phyloP scores from a whole-genome alignment of 306 rosid genomes.

The cucumber (Cucumis sativus) region DNA sequence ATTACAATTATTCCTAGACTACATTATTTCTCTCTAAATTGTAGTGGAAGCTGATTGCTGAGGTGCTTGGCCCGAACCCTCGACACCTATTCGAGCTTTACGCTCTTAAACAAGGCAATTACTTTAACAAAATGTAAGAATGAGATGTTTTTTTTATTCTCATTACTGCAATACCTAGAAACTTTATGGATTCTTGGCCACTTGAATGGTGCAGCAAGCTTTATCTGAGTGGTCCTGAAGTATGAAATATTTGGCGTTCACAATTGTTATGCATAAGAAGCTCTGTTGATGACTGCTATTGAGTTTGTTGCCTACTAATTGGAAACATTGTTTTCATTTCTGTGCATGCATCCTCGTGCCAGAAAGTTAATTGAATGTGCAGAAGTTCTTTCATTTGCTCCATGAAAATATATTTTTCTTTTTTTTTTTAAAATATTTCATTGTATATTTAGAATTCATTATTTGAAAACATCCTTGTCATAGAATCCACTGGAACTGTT shows the following conservation, averaged over 20 bases:
- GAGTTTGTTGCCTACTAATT: neutral
- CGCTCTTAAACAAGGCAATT: conserved; percentile 68
- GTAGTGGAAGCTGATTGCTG: conserved; percentile 75
- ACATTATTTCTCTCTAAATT: conserved; percentile 12
- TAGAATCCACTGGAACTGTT: neutral
- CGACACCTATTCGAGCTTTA: conserved; percentile 85
- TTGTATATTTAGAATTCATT: neutral
- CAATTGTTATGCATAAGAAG: neutral
- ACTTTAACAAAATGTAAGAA: conserved; percentile 48
- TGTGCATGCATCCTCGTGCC: neutral
- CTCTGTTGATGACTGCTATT: neutral
- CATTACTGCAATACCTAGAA: neutral
- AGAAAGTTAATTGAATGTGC: neutral
- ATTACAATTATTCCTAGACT: neutral
- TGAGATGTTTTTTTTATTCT: conserved; percentile 1
- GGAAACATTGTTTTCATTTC: neutral
- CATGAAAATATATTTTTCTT: neutral
- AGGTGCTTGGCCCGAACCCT: conserved; percentile 79
- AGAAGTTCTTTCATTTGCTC: neutral
- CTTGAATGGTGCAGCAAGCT: neutral
- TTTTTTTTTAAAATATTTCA: neutral
- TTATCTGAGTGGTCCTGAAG: neutral
- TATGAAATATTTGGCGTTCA: neutral
- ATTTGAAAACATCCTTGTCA: neutral
- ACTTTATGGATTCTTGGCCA: neutral